These are phyloP conservation scores for Arctium lappa DNA, from an alignment of 129 eudicot species.

Conservation along the genomic window DNA sequence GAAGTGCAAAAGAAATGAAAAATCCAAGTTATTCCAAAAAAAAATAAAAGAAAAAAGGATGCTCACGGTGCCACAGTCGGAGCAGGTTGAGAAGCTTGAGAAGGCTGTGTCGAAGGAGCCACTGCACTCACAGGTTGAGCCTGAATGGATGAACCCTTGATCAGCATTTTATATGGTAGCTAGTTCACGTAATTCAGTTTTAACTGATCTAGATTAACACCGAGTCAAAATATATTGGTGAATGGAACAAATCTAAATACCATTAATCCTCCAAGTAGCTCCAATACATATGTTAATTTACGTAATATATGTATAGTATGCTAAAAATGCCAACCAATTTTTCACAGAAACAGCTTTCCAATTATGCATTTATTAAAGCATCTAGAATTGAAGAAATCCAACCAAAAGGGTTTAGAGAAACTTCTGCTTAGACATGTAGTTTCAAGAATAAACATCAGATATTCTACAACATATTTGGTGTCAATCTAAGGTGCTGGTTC, in stretches of 20 bases:
- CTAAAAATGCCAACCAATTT: neutral
- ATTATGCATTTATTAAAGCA: too few relatives aligned
- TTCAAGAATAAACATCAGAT: too few relatives aligned
- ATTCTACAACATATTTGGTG: too few relatives aligned
- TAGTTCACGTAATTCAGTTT: neutral
- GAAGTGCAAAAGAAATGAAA: neutral
- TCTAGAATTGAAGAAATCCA: too few relatives aligned
- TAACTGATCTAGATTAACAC: neutral
- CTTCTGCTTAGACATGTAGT: too few relatives aligned
- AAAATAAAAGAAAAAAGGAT: neutral
- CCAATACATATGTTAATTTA: neutral
- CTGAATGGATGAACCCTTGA: constrained; percentile 22
- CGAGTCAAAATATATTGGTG: neutral
- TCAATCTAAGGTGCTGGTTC: too few relatives aligned
- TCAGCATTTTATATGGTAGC: constrained; percentile 17
- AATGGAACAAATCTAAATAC: neutral
- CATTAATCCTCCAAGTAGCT: neutral
- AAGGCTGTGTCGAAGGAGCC: constrained; percentile 34
- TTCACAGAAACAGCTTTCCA: too few relatives aligned
- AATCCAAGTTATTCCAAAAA: neutral
- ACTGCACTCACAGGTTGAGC: constrained; percentile 28
- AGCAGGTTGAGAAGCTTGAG: constrained; percentile 41
- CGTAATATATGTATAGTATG: neutral
- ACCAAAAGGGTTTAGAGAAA: too few relatives aligned
- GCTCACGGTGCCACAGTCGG: constrained; percentile 39